These are phyloP conservation scores for Tilletiopsis washingtonensis DNA, from an alignment of 1,284 basidiomycete genomes.

Conservation along the genomic window DNA sequence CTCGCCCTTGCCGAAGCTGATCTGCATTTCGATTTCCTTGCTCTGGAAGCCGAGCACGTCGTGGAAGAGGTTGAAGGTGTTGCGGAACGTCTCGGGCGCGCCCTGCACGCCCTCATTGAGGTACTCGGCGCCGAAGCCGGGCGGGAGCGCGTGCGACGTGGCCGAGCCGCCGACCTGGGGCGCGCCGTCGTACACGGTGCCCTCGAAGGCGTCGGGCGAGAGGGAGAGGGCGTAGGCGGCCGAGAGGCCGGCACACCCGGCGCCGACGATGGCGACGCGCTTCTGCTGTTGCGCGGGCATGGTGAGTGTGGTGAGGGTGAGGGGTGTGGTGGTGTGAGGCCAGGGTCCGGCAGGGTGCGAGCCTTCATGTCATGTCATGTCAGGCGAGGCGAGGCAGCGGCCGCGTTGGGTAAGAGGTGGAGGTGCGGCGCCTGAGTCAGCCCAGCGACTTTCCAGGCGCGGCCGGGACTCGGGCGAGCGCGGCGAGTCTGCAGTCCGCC, in stretches of 20 bases:
- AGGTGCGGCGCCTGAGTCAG: no score
- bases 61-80: constrained; percentile 40
- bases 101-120: constrained; percentile 44
- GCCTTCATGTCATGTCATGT: no score
- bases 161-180: constrained; percentile 34
- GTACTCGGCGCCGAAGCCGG: constrained; percentile 34
- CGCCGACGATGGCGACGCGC: constrained; percentile 37
- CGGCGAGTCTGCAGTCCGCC: no score
- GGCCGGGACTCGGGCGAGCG: no score
- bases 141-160: constrained; percentile 36
- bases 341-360: no score
- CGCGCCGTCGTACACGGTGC: constrained; percentile 35
- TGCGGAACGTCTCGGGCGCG: constrained; percentile 34
- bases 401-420: no score
- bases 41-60: constrained; percentile 30
- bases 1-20: constrained; percentile 40
- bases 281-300: no score
- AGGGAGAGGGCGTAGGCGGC: constrained; percentile 32
- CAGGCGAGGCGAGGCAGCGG: no score
- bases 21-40: constrained; percentile 36
- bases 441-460: no score
- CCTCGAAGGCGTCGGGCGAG: constrained; percentile 27
- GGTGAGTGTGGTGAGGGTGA: no score
- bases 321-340: no score
- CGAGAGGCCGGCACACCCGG: constrained; percentile 31